Evolutionary conservation across 371 early-diverging fungal species (phyloP).

Genomic region (Lichtheimia hyalospora): DNA sequence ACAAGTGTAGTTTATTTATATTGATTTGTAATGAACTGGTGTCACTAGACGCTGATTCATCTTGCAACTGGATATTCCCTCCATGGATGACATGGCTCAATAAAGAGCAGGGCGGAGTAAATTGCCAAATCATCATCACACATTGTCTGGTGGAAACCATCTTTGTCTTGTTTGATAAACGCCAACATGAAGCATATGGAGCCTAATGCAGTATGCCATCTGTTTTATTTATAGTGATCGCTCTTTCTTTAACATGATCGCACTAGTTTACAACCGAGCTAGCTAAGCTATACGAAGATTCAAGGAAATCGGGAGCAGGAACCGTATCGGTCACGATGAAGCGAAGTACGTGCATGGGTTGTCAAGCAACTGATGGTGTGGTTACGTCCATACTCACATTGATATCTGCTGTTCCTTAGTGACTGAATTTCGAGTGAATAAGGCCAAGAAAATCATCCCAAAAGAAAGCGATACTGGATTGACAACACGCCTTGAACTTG

Average conservation of each 20-base stretch:
- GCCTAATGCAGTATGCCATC: slow-evolving; percentile 30
- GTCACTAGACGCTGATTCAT: too few species aligned
- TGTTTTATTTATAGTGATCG: neutral
- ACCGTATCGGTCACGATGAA: slow-evolving; percentile 50
- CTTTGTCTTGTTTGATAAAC: too few species aligned
- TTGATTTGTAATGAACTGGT: too few species aligned
- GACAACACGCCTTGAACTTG: slow-evolving; percentile 7
- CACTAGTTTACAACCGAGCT: slow-evolving; percentile 47
- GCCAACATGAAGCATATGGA: slow-evolving; percentile 40
- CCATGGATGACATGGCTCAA: too few species aligned
- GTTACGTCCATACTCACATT: neutral
- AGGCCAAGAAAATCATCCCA: slow-evolving; percentile 32
- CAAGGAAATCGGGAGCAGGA: slow-evolving; percentile 43
- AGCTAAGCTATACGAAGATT: slow-evolving; percentile 44
- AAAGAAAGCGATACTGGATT: slow-evolving; percentile 31
- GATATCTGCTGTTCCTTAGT: slow-evolving; percentile 16
- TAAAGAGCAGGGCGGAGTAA: too few species aligned
- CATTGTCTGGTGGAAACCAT: too few species aligned
- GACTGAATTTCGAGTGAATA: slow-evolving; percentile 31
- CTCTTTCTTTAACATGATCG: slow-evolving; percentile 2
- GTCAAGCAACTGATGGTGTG: neutral
- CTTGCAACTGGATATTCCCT: too few species aligned
- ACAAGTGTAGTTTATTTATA: too few species aligned
- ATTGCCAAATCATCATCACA: too few species aligned
- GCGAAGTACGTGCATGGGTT: slow-evolving; percentile 30